Percentiles rank a stretch among this genome's conserved stretches.
Conservation (phyloP, 2,329 filamentous ascomycete genomes). For the Aureobasidium leucospermi region DNA sequence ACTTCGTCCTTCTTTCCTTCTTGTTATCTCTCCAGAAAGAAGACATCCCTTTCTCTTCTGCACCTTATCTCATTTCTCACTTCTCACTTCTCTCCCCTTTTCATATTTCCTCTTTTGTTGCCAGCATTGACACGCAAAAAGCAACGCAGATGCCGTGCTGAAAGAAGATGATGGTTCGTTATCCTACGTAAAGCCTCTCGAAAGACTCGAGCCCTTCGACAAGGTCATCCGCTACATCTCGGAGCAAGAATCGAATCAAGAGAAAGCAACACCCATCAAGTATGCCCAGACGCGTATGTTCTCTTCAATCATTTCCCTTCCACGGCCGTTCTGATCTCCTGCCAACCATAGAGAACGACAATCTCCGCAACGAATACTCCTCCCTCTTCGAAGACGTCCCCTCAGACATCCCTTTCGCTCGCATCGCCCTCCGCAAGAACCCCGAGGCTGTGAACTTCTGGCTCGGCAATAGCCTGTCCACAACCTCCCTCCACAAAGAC, state of each 20-base stretch:
- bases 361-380: constrained; percentile 65
- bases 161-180: constrained; percentile 49
- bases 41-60: neutral
- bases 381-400: constrained; percentile 57
- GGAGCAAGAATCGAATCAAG: constrained; percentile 46
- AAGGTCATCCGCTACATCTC: constrained; percentile 57
- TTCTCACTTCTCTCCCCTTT: neutral
- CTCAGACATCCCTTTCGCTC: constrained; percentile 57
- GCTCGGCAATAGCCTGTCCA: constrained; percentile 65
- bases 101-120: neutral
- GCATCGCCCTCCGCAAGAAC: constrained; percentile 56
- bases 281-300: constrained; percentile 68
- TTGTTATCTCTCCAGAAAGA: neutral
- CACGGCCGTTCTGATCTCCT: neutral
- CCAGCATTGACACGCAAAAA: constrained; percentile 9
- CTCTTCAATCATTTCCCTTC: neutral
- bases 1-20: neutral
- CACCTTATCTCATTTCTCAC: neutral
- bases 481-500: constrained; percentile 71
- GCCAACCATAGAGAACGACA: constrained; percentile 61
- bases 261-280: constrained; percentile 36
- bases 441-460: constrained; percentile 78
- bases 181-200: constrained; percentile 63
- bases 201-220: constrained; percentile 56
- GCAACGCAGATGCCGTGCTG: constrained; percentile 54